Percentiles rank a stretch among this genome's conserved stretches.
These are phyloP conservation scores for Nosema muscidifuracis DNA, from an alignment of 371 early-diverging fungal genomes.

Conservation along the genomic window DNA sequence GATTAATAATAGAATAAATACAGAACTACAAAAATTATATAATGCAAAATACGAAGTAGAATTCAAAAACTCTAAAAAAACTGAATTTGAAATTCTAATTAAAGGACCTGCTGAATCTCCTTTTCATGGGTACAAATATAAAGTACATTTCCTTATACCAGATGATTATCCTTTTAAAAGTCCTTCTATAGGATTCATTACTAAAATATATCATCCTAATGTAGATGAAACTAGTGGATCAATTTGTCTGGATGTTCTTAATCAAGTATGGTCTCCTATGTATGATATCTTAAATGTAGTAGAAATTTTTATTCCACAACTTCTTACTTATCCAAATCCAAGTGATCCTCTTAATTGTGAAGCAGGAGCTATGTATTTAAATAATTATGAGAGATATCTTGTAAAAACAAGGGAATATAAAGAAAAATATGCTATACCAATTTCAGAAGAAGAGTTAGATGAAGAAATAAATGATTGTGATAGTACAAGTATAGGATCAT, in stretches of 20 bases:
- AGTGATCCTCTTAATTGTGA: conserved; percentile 98
- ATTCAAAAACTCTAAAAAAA: conserved; percentile 18
- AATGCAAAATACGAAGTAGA: conserved; percentile 52
- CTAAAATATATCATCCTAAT: conserved; percentile 97
- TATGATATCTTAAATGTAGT: conserved; percentile 90
- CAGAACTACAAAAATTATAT: conserved; percentile 53
- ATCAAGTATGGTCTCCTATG: conserved; percentile 93
- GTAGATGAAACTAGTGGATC: conserved; percentile 97
- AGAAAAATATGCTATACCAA: conserved; percentile 48
- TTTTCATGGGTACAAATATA: conserved; percentile 84
- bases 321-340: conserved; percentile 92
- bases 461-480: too few relatives aligned
- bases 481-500: conserved; percentile 4
- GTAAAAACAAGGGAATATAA: conserved; percentile 50
- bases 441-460: conserved; percentile 10
- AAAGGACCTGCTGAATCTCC: conserved; percentile 67
- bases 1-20: conserved; percentile 44
- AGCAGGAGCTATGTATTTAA: conserved; percentile 88
- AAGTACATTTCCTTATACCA: conserved; percentile 89
- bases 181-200: conserved; percentile 95
- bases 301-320: conserved; percentile 90
- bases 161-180: conserved; percentile 97
- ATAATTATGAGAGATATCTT: conserved; percentile 80
- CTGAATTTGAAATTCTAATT: conserved; percentile 53
- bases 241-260: conserved; percentile 96